phyloP scores from a whole-genome alignment of 2,329 filamentous ascomycete genomes.

The Arthroderma sp. region DNA sequence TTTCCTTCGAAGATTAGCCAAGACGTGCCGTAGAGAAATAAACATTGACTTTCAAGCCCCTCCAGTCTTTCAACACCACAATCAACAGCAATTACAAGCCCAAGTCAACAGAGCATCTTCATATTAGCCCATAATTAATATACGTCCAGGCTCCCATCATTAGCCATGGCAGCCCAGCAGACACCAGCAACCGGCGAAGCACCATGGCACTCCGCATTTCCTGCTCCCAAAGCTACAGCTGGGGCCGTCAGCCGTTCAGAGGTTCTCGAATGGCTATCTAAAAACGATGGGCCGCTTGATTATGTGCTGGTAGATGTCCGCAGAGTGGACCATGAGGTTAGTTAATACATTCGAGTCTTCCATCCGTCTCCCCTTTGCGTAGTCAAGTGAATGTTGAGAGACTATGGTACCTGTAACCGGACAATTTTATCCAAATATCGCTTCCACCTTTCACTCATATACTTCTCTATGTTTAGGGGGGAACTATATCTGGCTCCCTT shows the following conservation, averaged over 20 bases:
- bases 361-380: background rate
- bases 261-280: conserved; percentile 28
- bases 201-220: conserved; percentile 34
- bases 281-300: conserved; percentile 18
- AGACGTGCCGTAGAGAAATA: background rate
- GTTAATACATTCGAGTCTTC: background rate
- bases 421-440: too few relatives aligned
- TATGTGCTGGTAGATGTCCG: conserved; percentile 39
- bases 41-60: background rate
- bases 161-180: background rate
- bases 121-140: background rate
- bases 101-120: background rate
- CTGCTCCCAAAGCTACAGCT: conserved; percentile 23
- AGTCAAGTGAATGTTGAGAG: background rate
- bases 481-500: conserved; percentile 47
- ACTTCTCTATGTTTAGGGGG: conserved; percentile 39
- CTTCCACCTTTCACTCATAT: too few relatives aligned
- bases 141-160: background rate
- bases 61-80: background rate
- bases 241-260: conserved; percentile 24
- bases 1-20: too few relatives aligned
- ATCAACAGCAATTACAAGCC: background rate
- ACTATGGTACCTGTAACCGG: background rate
- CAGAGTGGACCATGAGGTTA: conserved; percentile 36
- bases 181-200: conserved; percentile 7